Base-by-base conservation (phyloP, 345 rosid genomes). In the Sisymbrium irio region DNA sequence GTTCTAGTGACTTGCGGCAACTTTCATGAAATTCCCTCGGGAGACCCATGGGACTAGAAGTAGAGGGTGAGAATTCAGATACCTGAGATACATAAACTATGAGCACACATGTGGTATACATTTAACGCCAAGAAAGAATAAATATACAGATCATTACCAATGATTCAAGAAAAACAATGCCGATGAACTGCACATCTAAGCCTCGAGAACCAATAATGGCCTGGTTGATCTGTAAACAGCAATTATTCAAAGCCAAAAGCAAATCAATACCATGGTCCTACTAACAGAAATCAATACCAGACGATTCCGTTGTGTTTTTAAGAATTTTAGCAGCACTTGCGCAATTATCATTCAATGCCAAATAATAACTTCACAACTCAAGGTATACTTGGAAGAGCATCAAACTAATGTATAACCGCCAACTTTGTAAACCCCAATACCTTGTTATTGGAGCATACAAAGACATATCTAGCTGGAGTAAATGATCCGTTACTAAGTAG, bases 11-110 rank as follows among this genome's bases (percentile, higher is more conserved):
- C 84, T 56, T 87, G 55, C 75, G 89, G 77, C 99, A 95, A 59
- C 79, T 94, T 80, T 95, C 97, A 77, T 92, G 98, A 82, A 88
- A 92, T 81, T 95, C 99, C 84, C 88, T 84, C 4, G 99, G 97
- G 72, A 95, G 96, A 82, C 99, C 92, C 96, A 95, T 85, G 82
- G 88, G 92, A 83, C 90, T 89, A 53, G 96, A 92, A 66, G 97
- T 92, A 65, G 96, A 83, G 53, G 99, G 97, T 69, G 98, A 88
- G 83, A 95, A 95, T 64, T 95, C 99, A 66, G 98, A 95, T 50
- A 95, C 90, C 98, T 92, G 81, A 71, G 71, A 70, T 77, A 55
- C 57, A 59, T 56, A 69, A 79, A 71, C 19, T 40, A 13, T 35
- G 62, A 65, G 72, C 30, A 44, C 61, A 45, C 55, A 69, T 22